Evolutionary conservation across 345 rosid species (phyloP).

Genomic region (Balakata baccata): DNA sequence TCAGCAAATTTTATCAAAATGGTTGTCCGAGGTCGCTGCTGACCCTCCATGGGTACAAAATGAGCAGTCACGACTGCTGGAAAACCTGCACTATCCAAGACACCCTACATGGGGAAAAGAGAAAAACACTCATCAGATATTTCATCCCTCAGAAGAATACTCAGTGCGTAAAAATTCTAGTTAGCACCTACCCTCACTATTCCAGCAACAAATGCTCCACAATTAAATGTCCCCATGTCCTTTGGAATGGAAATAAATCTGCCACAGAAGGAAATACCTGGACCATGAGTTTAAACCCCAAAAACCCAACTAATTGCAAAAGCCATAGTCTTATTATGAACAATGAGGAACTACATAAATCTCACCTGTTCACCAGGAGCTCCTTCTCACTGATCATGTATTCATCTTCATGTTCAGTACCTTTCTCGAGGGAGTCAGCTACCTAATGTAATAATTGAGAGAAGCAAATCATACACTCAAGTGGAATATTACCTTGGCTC

Average conservation of each 20-base stretch:
- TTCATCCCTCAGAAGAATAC: slow-evolving; percentile 15
- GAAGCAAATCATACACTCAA: neutral
- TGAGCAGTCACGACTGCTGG: slow-evolving; percentile 97
- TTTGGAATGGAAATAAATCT: slow-evolving; percentile 95
- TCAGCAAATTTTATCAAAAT: slow-evolving; percentile 93
- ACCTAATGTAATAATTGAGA: slow-evolving; percentile 41
- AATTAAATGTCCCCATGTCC: slow-evolving; percentile 98
- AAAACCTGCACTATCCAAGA: slow-evolving; percentile 85
- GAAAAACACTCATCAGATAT: slow-evolving; percentile 16
- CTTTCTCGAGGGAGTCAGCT: slow-evolving; percentile 98
- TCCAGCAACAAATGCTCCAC: slow-evolving; percentile 99
- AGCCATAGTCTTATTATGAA: neutral
- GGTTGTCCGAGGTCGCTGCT: slow-evolving; percentile 94
- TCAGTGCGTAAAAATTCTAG: neutral
- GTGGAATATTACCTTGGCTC: neutral
- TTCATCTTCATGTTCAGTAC: slow-evolving; percentile 98
- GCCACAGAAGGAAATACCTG: slow-evolving; percentile 2
- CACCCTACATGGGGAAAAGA: slow-evolving; percentile 56
- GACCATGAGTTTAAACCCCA: neutral
- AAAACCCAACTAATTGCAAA: neutral
- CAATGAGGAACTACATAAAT: neutral
- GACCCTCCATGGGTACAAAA: slow-evolving; percentile 98
- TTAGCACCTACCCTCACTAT: slow-evolving; percentile 65
- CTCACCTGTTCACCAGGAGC: slow-evolving; percentile 90
- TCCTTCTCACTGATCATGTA: slow-evolving; percentile 99